Evolutionary conservation across 768 basidiomycete species (phyloP).

Genomic region (Tubosaeta brunneosetosa): DNA sequence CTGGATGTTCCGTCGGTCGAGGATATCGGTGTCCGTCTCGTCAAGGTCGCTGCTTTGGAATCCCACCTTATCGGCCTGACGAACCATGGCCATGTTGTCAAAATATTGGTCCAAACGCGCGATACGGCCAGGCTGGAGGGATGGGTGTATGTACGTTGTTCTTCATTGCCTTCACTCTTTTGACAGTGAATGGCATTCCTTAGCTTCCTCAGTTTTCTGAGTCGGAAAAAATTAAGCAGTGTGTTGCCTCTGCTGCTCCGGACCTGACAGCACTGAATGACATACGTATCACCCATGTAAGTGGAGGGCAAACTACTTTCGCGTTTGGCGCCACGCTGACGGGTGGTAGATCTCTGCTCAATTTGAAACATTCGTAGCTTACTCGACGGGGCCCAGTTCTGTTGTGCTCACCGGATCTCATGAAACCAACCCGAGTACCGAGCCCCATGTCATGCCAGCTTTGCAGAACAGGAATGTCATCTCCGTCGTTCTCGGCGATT

Average conservation of each 20-base stretch:
- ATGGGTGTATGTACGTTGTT: conserved; percentile 70
- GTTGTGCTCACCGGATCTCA: conserved; percentile 67
- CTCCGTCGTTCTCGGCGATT: conserved; percentile 87
- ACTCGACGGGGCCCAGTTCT: conserved; percentile 68
- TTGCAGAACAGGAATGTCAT: conserved; percentile 79
- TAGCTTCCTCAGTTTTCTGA: conserved; percentile 78
- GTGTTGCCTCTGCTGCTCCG: conserved; percentile 40
- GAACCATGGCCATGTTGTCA: conserved; percentile 71
- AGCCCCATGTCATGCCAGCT: conserved; percentile 62
- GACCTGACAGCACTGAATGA: conserved; percentile 38
- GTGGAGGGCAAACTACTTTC: conserved; percentile 17
- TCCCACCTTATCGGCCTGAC: conserved; percentile 74
- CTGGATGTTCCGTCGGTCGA: conserved; percentile 29
- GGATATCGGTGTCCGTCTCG: conserved; percentile 42
- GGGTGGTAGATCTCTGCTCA: conserved; percentile 71
- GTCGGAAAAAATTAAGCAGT: conserved; percentile 42
- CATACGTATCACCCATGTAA: conserved; percentile 75
- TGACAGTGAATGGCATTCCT: background rate
- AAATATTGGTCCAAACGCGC: conserved; percentile 43
- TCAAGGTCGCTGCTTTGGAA: conserved; percentile 80
- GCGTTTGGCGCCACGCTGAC: conserved; percentile 1
- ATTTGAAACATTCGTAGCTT: conserved; percentile 76
- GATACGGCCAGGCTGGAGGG: conserved; percentile 38
- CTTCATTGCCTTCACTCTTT: background rate
- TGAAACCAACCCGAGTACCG: conserved; percentile 37